Conservation (phyloP, 805 yeast genomes). For the Wickerhamomyces subpelliculosus region DNA sequence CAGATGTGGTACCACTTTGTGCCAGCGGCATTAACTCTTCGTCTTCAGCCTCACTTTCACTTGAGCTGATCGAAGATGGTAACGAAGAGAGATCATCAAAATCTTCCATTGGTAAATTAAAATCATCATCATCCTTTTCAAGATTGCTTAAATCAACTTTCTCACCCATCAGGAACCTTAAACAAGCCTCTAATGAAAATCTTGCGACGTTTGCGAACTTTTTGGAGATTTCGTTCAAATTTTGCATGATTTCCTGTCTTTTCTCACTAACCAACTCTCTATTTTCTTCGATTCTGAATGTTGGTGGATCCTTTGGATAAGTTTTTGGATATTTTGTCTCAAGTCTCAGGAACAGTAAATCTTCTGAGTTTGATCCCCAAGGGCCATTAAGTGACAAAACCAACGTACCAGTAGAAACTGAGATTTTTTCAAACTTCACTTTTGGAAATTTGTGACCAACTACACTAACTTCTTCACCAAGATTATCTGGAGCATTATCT, state of each 20-base stretch:
- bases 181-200: constrained; percentile 75
- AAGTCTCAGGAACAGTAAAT: constrained; percentile 58
- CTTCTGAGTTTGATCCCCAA: constrained; percentile 42
- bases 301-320: constrained; percentile 63
- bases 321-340: constrained; percentile 61
- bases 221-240: constrained; percentile 47
- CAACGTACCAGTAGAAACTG: constrained; percentile 79
- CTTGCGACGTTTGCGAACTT: constrained; percentile 49
- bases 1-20: constrained; percentile 7
- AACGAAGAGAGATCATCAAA: constrained; percentile 24
- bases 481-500: constrained; percentile 44
- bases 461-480: constrained; percentile 87
- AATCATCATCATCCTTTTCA: constrained; percentile 30
- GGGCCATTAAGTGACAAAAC: constrained; percentile 78
- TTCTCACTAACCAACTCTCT: constrained; percentile 51
- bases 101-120: constrained; percentile 27
- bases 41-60: constrained; percentile 22
- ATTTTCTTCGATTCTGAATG: constrained; percentile 70
- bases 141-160: constrained; percentile 40
- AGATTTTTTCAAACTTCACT: constrained; percentile 76
- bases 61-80: constrained; percentile 12
- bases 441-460: constrained; percentile 89
- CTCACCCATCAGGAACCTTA: constrained; percentile 79
- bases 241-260: constrained; percentile 42
- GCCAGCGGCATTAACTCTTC: constrained; percentile 21